Evolutionary conservation across 495 filamentous ascomycete species (phyloP).

Genomic region (Melanomma pulvis-pyrius): DNA sequence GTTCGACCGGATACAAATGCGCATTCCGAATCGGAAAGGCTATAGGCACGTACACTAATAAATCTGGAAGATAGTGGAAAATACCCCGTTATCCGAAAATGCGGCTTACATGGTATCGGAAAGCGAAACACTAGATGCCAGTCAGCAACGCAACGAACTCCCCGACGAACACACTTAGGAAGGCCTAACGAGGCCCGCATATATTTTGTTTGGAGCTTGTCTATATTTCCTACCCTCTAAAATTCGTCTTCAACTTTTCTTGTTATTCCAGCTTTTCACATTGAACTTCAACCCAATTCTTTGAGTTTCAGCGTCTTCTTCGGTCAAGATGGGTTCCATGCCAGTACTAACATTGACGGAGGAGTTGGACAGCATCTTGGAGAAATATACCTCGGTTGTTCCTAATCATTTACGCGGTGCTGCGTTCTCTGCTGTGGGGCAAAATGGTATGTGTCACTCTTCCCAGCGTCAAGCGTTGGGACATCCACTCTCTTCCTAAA

Average conservation of each 20-base stretch:
- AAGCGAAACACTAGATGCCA: too few relatives aligned
- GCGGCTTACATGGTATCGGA: neutral
- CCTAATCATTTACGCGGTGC: constrained; percentile 24
- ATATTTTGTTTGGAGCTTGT: neutral
- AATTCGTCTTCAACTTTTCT: too few relatives aligned
- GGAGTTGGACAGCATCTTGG: constrained; percentile 29
- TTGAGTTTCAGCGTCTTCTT: too few relatives aligned
- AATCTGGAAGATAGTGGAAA: neutral
- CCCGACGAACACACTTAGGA: neutral
- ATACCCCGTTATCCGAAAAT: constrained; percentile 25
- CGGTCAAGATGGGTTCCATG: constrained; percentile 27
- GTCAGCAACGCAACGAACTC: neutral
- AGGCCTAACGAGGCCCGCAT: neutral
- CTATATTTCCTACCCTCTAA: too few relatives aligned
- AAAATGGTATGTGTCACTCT: constrained; percentile 13
- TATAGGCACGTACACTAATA: neutral
- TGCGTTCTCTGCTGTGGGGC: constrained; percentile 24
- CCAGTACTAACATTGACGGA: constrained; percentile 17
- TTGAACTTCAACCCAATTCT: too few relatives aligned
- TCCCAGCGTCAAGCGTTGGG: too few relatives aligned
- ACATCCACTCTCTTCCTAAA: too few relatives aligned
- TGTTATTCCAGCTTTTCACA: too few relatives aligned
- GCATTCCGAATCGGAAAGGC: constrained; percentile 1
- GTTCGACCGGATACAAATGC: constrained; percentile 24
- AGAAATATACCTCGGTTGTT: constrained; percentile 16